Conservation (phyloP, 306 rosid species). For the Sicyos baderoa region DNA sequence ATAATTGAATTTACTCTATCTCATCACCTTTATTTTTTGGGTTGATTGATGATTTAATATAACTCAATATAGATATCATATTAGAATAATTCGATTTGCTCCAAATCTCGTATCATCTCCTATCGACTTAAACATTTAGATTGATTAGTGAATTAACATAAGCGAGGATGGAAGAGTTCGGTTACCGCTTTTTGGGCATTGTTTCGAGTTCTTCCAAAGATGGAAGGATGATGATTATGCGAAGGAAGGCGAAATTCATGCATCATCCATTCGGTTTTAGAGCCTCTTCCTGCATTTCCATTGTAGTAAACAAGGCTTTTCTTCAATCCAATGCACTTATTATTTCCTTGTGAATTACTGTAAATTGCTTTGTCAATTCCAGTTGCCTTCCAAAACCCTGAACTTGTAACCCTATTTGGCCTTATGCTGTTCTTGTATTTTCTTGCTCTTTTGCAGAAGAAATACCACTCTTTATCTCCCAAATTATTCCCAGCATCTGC, state of each 20-base stretch:
- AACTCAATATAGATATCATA: no score
- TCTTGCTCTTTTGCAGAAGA: constrained; percentile 31
- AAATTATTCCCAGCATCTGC: constrained; percentile 22
- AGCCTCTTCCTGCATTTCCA: constrained; percentile 82
- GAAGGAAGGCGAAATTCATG: constrained; percentile 82
- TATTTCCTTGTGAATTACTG: constrained; percentile 28
- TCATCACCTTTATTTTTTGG: no score
- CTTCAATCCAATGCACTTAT: constrained; percentile 57
- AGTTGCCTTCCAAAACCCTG: constrained; percentile 40
- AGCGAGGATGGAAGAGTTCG: neutral
- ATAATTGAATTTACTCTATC: no score
- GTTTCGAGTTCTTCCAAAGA: neutral
- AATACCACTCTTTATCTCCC: constrained; percentile 37
- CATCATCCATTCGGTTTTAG: constrained; percentile 99
- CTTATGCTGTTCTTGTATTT: constrained; percentile 36
- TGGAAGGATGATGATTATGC: neutral
- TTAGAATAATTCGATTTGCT: no score
- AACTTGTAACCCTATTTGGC: constrained; percentile 32
- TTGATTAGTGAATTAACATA: neutral
- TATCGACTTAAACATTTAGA: no score
- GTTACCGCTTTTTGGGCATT: constrained; percentile 61
- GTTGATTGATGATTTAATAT: no score
- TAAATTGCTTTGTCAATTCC: constrained; percentile 31
- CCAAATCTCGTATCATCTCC: no score
- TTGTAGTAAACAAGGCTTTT: constrained; percentile 78